Base-by-base conservation (phyloP, 352 stramenopile species). In the Pseudoperonospora humuli region DNA sequence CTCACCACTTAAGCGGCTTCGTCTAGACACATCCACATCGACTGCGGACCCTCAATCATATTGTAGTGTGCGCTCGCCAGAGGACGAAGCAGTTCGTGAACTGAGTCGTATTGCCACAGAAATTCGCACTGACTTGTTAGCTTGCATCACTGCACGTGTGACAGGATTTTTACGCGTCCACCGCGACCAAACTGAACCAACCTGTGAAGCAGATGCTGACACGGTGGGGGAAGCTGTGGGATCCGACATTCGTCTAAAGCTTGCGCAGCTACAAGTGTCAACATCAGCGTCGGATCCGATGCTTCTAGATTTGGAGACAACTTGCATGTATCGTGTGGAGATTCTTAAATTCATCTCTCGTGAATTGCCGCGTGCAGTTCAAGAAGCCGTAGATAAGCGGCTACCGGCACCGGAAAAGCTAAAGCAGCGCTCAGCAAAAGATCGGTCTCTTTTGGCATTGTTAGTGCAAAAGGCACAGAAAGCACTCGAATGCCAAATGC, bases 321-420 rank as follows among this genome's bases (percentile, higher is more conserved):
- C 70, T 38, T 73, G 70, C 53, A 89, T 86, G 75, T 89, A 89
- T 50, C 74, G 74, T 37, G 70, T 89, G 32, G 77, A 89, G 70
- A 86, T 89, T 54, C 67, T 89, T 38, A 89, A 89, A 62, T 86
- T 80, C 40, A 80, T 86, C 23, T 86, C 77, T 1, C 76, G 78
- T 17, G 77, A 89, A 39, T 64, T 89, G 17, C 74, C 74, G n/a
- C 77, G 77, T 29, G 70, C 77, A 0, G 73, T 89, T 26, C 64
- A 76, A 13, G 74, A 89, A 14, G 64, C 77, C 7, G 67, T 86
- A 0, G 72, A 89, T 51, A 85, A 84, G 38, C 62, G 72, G 9
- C 54, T 89, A 0, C 67, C 68, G 10, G 50, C 63, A 39, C 46
- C 53, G 5, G 64, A 75, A 26, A 86, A 84, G 60, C 74, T 86